Base-by-base conservation (phyloP, 257 asterid genomes). In the Solanum tarijense region DNA sequence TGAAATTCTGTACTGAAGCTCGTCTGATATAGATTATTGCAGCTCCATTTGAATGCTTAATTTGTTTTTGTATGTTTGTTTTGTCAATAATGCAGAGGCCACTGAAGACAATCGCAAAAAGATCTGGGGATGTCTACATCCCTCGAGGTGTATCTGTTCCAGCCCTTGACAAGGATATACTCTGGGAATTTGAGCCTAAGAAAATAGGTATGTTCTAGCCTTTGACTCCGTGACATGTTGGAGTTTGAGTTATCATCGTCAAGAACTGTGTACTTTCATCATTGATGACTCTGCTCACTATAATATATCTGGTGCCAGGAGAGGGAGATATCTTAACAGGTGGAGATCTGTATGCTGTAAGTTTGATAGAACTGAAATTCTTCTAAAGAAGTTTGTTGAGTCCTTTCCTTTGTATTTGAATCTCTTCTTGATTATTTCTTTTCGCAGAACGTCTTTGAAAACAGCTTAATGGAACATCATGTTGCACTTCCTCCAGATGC, bases 111-210 rank as follows among this genome's bases (percentile, higher is more conserved):
- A 97, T 97, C 85, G 99, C 99, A 48, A 91, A 88, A 88, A 94
- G 78, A 92, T 97, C 99, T 87, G 98, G 98, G 83, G 99, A 97
- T 93, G 99, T 97, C 76, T 97, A 97, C 87, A 97, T 97, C 91
- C 99, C 98, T 78, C 98, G 99, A 88, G 99, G 98, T 86, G 98
- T 97, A 46, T 94, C 99, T 89, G 99, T 97, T 85, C 99, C 99
- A 4, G 98, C 99, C 84, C 96, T 97, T n/a, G 99, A 97, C 91
- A 97, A 97, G 91, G 99, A 97, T 87, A 94, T 78, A 32, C 98
- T 94, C 13, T 97, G 99, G 99, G 99, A 97, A 84, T 97, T 97
- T 92, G 90, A 93, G 89, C 99, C 99, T 58, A 95, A 91, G 93
- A 97, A 93, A 93, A 90, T 95, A 89, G 99, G 98, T 96, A 71